These are phyloP conservation scores for Fraxinus excelsior DNA, from an alignment of 257 asterid species.

Conservation along the genomic window DNA sequence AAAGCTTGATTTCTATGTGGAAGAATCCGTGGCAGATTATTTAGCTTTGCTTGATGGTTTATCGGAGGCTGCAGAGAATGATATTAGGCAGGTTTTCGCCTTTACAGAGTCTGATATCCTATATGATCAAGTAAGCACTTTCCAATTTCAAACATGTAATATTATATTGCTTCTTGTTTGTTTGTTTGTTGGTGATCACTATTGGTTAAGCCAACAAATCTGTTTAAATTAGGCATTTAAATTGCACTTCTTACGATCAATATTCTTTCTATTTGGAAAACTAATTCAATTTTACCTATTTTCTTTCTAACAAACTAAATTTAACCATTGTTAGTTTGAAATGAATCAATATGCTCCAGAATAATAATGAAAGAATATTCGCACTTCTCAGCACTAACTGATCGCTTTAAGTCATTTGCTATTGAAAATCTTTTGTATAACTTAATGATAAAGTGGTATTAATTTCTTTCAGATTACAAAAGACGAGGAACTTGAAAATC, in stretches of 20 bases:
- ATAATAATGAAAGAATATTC: background rate
- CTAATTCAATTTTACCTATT: background rate
- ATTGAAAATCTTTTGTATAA: background rate
- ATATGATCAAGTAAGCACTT: slow-evolving; percentile 68
- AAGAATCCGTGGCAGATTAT: slow-evolving; percentile 76
- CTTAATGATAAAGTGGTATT: slow-evolving; percentile 9
- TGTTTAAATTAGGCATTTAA: background rate
- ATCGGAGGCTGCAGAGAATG: slow-evolving; percentile 58
- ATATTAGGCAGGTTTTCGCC: slow-evolving; percentile 53
- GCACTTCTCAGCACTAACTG: background rate
- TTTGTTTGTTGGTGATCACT: background rate
- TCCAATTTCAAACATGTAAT: slow-evolving; percentile 17
- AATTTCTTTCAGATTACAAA: slow-evolving; percentile 52
- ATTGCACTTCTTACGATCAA: background rate
- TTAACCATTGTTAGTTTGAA: background rate
- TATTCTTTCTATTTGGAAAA: background rate
- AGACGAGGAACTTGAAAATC: slow-evolving; percentile 58
- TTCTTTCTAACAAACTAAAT: background rate
- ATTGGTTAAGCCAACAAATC: background rate
- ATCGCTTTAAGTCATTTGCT: background rate
- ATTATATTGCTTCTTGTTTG: background rate
- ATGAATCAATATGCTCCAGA: background rate
- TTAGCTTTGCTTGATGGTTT: slow-evolving; percentile 93
- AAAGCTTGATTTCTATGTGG: slow-evolving; percentile 82
- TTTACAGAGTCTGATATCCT: slow-evolving; percentile 67